Conservation (phyloP, 2,329 filamentous ascomycete species). For the Dissoconium aciculare region DNA sequence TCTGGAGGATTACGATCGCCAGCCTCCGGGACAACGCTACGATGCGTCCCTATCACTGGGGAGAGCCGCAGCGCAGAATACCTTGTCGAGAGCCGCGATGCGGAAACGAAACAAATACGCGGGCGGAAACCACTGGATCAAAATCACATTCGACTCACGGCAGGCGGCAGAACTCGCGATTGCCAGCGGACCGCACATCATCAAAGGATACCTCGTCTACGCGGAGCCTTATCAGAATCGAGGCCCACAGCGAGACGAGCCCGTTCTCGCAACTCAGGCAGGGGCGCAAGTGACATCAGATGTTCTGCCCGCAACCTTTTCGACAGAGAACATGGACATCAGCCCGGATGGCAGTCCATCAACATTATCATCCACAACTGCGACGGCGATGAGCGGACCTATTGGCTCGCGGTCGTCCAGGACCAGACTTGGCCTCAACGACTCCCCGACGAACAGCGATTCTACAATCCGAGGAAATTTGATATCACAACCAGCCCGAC, state of each 20-base stretch:
- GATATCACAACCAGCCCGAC: no score
- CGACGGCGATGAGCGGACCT: slow-evolving; percentile 13
- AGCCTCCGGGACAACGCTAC: slow-evolving; percentile 61
- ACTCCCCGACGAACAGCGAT: background rate
- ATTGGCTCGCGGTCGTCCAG: background rate
- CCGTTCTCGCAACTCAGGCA: slow-evolving; percentile 27
- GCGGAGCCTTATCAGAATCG: slow-evolving; percentile 34
- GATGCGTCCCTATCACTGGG: slow-evolving; percentile 61
- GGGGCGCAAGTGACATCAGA: slow-evolving; percentile 19
- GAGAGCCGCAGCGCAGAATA: slow-evolving; percentile 51
- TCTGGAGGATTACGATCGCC: slow-evolving; percentile 84
- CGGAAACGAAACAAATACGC: slow-evolving; percentile 66
- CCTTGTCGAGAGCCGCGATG: slow-evolving; percentile 57
- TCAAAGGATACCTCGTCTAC: slow-evolving; percentile 34
- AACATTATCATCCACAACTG: slow-evolving; percentile 30
- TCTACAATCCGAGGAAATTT: background rate
- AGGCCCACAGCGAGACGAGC: slow-evolving; percentile 29
- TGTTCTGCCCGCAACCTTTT: slow-evolving; percentile 18
- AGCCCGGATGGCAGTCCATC: slow-evolving; percentile 22
- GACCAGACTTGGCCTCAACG: background rate
- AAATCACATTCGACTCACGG: slow-evolving; percentile 37
- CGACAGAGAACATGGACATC: slow-evolving; percentile 18
- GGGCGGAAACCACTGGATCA: slow-evolving; percentile 81
- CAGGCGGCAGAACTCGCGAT: slow-evolving; percentile 35
- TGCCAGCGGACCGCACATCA: slow-evolving; percentile 32